Evolutionary conservation across 306 rosid species (phyloP), one percentile per base, ranked within the genome.

Genomic region (Castanospermum australe): DNA sequence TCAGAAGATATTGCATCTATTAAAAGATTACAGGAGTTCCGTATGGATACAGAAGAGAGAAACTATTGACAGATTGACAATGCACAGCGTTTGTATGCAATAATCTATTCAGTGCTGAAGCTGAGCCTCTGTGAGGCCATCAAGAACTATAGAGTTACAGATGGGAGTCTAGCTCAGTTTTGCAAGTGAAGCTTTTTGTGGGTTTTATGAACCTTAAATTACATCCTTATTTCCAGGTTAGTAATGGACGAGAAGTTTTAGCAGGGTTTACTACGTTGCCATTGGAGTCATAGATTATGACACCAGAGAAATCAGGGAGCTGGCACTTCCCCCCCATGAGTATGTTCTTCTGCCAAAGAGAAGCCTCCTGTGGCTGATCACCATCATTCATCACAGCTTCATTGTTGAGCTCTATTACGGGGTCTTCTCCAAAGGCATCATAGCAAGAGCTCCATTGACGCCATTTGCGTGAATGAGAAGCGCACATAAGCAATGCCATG

Each of bases 291-390:
- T 95, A 95, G 18, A 95, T 90, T 28, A 95, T 95, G 83, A 93
- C 92, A 6, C 99, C 99, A 0, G 98, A 95, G 75, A 87, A 95
- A 68, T 95, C 97, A 0, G 97, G 99, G 18, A 95, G 93, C 68
- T 95, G 88, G 18, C 99, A 93, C 87, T 93, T 90, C 5, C 98
- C 98, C 0, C 99, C 98, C 98, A 93, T 93, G 12, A 93, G 90
- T 12, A 95, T 95, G 79, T 93, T 95, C 90, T 88, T 92, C 84
- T 90, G 91, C 99, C 99, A 91, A 14, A 92, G 48, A 2, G 98
- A 81, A 80, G 30, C 85, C 69, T 74, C 87, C 28, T 79, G 86
- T 77, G 74, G 83, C 30, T 85, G 83, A 39, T 73, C 63, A 20
- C 70, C 47, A 17, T 73, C 84, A 8, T 81, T 61, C 5, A 65